Evolutionary conservation across 495 filamentous ascomycete species (phyloP), one percentile per base, ranked within the genome.

Genomic region (Daldinia decipiens): DNA sequence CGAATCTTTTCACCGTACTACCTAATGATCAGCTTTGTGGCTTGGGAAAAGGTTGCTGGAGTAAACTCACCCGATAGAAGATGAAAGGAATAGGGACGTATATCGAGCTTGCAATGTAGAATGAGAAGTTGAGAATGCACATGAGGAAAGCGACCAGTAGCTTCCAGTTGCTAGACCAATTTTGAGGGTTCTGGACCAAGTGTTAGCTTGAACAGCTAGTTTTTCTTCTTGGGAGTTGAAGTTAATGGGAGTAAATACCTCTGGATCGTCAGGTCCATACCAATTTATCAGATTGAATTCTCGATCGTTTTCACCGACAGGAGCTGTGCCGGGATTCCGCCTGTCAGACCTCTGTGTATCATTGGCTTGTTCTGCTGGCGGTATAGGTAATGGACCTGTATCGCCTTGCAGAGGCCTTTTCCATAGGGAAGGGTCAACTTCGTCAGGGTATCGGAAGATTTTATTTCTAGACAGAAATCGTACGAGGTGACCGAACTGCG

Each of bases 101-200:
- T 11, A 84, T 80, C 1, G 82, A 83, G 32, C 70, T 77, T 9
- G 68, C 75, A 13, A 77, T 74, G 32, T 76, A 77, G 32, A 76
- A 59, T 1, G 61, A 59, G 34, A 77, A 75, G 56, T 74, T 77
- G 27, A 77, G 67, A 3, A 77, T 53, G 15, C 75, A 77, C 57
- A 77, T 68, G 17, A 67, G 55, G 24, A 50, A 67, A 24, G 54
- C 47, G 6, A 77, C 34, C 0, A 74, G 39, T 0, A 58, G 17
- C 53, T 76, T 72, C 62, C 61, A 65, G 15, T 32, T 51, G 1
- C 24, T 26, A 3, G 73, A 36, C 73, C 73, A 77, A 34, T 76
- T 77, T 34, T 72, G 70, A 11, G 75, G 75, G 53, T 47, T 47
- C 43, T 47, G 21, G 9, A 21, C 3, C 2, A 9, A 5, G 19